Evolutionary conservation across 495 filamentous ascomycete genomes (phyloP).

Genomic region (Lasiosphaeria hispida): DNA sequence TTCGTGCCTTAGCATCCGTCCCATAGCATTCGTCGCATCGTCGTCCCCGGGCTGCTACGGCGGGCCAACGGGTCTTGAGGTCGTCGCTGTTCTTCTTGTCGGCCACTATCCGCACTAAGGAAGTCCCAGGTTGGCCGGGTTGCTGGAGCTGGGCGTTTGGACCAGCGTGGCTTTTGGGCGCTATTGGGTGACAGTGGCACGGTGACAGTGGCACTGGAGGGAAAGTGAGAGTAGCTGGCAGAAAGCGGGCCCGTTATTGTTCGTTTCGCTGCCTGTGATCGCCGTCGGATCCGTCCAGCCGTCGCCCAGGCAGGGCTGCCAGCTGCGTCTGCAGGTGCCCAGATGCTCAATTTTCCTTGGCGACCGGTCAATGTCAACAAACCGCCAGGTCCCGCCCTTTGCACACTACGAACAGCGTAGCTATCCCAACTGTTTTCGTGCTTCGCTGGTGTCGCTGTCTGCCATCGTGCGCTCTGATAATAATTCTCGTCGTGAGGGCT

Average conservation of each 20-base stretch:
- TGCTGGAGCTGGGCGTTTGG: neutral
- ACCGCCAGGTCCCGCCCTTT: neutral
- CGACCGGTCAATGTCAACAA: slow-evolving; percentile 20
- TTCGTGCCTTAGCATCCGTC: too few species aligned
- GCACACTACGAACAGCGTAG: neutral
- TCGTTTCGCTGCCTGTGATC: slow-evolving; percentile 9
- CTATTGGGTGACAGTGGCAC: slow-evolving; percentile 15
- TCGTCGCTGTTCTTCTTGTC: too few species aligned
- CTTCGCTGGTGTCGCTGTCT: neutral
- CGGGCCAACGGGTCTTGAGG: too few species aligned
- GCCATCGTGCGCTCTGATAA: neutral
- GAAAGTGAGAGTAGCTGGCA: neutral
- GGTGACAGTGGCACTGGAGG: slow-evolving; percentile 5
- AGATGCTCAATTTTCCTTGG: slow-evolving; percentile 10
- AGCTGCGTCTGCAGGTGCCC: neutral
- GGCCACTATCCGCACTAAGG: too few species aligned
- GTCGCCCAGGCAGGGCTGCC: slow-evolving; percentile 28
- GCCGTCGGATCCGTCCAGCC: slow-evolving; percentile 9
- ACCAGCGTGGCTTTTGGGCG: neutral
- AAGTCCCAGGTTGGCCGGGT: neutral
- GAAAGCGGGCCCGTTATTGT: neutral
- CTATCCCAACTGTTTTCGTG: neutral
- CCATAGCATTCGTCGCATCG: too few species aligned
- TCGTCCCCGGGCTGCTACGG: too few species aligned
- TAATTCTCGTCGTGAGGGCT: neutral